phyloP scores from a whole-genome alignment of 2,329 filamentous ascomycete genomes.

The Rhinocladiella similis region DNA sequence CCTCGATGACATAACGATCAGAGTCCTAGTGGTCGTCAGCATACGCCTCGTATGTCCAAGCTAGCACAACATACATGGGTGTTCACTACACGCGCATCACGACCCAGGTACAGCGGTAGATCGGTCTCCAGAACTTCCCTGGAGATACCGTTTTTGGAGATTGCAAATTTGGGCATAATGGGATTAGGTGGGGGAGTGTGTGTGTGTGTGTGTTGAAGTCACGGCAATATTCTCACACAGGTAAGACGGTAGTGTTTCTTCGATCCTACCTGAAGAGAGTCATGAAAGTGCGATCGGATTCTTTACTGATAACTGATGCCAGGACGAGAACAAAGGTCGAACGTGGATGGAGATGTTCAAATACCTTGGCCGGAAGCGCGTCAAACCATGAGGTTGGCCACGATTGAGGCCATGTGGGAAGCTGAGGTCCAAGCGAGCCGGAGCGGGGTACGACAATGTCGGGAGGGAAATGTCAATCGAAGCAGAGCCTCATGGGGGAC shows the following conservation, averaged over 20 bases:
- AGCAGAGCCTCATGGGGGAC: conserved; percentile 17
- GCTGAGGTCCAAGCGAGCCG: conserved; percentile 2
- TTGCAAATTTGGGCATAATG: conserved; percentile 11
- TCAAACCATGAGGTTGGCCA: background rate
- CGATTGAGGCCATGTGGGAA: conserved; percentile 8
- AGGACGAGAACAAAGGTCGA: conserved; percentile 10
- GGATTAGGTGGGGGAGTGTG: background rate
- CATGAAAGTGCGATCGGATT: conserved; percentile 5
- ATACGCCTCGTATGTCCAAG: background rate
- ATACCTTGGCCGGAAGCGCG: conserved; percentile 7
- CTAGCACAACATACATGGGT: conserved; percentile 4
- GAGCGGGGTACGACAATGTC: conserved; percentile 15
- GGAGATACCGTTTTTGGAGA: conserved; percentile 14
- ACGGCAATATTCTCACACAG: background rate
- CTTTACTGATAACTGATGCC: conserved; percentile 12
- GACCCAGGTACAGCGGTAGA: conserved; percentile 15
- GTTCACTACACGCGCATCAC: conserved; percentile 14
- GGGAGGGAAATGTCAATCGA: background rate
- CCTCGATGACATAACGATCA: conserved; percentile 14
- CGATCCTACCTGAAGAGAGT: background rate
- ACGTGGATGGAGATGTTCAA: conserved; percentile 3
- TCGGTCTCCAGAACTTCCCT: conserved; percentile 17
- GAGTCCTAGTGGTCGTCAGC: conserved; percentile 6
- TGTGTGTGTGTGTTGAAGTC: too few species aligned
- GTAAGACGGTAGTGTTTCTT: background rate